These are phyloP conservation scores for Calendula officinalis DNA, from an alignment of 129 eudicot species.

Conservation along the genomic window DNA sequence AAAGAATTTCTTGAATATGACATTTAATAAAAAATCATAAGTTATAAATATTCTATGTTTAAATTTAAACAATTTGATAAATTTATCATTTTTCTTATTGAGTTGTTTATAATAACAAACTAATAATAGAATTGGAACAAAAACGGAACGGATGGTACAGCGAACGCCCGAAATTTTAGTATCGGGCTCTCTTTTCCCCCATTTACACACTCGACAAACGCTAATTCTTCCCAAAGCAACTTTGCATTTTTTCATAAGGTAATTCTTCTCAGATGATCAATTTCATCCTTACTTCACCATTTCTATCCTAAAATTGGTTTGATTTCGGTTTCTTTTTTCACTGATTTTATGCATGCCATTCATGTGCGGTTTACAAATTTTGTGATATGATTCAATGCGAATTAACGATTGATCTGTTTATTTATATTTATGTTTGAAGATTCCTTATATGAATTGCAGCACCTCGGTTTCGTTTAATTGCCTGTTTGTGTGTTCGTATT, in stretches of 20 bases:
- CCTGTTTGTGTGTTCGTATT: slow-evolving; percentile 4
- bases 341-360: slow-evolving; percentile 21
- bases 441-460: not conserved
- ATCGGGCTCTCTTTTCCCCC: slow-evolving; percentile 20
- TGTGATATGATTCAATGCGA: slow-evolving; percentile 3
- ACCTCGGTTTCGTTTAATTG: not conserved
- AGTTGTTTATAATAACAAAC: slow-evolving; percentile 1
- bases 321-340: slow-evolving; percentile 1
- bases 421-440: not conserved
- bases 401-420: slow-evolving; percentile 14
- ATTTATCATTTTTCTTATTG: not conserved
- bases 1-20: no score
- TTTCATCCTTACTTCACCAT: not conserved
- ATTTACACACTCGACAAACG: slow-evolving; percentile 17
- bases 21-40: no score
- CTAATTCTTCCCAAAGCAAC: slow-evolving; percentile 4
- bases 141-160: slow-evolving; percentile 31
- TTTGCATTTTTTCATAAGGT: slow-evolving; percentile 11
- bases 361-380: not conserved
- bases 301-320: slow-evolving; percentile 2
- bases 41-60: no score
- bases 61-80: not conserved
- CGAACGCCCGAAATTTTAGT: slow-evolving; percentile 32
- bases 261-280: not conserved
- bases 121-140: slow-evolving; percentile 28